These are phyloP conservation scores for Boehmeria nivea DNA, from an alignment of 306 rosid genomes.

Conservation along the genomic window DNA sequence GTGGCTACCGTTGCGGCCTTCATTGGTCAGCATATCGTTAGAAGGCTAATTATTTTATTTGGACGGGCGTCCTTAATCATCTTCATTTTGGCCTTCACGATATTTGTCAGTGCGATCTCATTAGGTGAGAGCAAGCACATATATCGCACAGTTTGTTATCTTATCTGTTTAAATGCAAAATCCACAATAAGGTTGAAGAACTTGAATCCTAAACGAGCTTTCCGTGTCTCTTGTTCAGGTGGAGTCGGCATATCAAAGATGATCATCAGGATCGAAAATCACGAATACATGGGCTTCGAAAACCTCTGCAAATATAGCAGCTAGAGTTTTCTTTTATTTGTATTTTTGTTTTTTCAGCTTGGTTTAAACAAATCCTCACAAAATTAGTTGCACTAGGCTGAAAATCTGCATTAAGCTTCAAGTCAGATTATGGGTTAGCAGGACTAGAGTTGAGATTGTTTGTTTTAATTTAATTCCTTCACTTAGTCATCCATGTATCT, in stretches of 20 bases:
- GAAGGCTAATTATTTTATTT: constrained; percentile 48
- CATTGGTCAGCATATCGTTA: constrained; percentile 69
- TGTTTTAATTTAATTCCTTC: not conserved
- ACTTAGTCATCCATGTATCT: not conserved
- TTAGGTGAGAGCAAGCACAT: constrained; percentile 37
- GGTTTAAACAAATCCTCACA: not conserved
- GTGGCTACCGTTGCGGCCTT: constrained; percentile 81
- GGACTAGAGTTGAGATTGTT: not conserved
- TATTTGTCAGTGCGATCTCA: constrained; percentile 72
- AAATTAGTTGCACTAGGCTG: not conserved
- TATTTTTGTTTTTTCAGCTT: not conserved
- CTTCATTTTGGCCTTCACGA: constrained; percentile 67
- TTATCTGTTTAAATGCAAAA: no score
- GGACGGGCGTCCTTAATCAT: constrained; percentile 90
- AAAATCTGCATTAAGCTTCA: no score
- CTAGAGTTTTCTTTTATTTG: constrained; percentile 6
- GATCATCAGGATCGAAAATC: constrained; percentile 38
- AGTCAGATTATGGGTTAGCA: not conserved
- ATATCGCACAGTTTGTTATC: not conserved
- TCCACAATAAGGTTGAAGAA: no score
- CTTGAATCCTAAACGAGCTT: constrained; percentile 11
- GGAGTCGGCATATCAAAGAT: constrained; percentile 75
- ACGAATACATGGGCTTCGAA: constrained; percentile 86
- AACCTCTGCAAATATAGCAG: constrained; percentile 61
- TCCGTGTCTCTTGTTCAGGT: constrained; percentile 34